phyloP scores from a whole-genome alignment of 495 filamentous ascomycete genomes.

The Hyaloscypha bicolor region DNA sequence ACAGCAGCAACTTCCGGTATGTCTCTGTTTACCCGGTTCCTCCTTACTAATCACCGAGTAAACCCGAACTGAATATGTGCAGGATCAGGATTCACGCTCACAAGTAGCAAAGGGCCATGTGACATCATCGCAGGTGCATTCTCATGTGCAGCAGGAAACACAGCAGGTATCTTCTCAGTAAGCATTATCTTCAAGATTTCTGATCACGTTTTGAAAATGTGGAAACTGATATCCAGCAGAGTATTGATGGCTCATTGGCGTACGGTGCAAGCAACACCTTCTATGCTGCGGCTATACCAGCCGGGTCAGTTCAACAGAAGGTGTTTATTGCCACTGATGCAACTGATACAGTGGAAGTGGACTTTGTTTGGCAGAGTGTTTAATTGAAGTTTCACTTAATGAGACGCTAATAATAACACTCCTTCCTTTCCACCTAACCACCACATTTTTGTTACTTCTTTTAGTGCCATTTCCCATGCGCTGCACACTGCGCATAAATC shows the following conservation, averaged over 20 bases:
- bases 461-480: too few species aligned
- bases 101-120: conserved; percentile 60
- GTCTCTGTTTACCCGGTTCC: conserved; percentile 31
- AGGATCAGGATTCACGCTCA: conserved; percentile 49
- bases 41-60: neutral
- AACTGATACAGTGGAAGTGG: too few species aligned
- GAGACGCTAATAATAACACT: too few species aligned
- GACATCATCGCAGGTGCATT: conserved; percentile 48
- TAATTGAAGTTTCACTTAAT: too few species aligned
- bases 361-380: too few species aligned
- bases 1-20: conserved; percentile 50
- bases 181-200: neutral
- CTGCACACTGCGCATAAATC: too few species aligned
- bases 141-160: conserved; percentile 49
- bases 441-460: too few species aligned
- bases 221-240: too few species aligned
- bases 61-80: too few species aligned
- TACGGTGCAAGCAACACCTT: conserved; percentile 53
- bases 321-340: conserved; percentile 33
- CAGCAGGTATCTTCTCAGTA: conserved; percentile 42
- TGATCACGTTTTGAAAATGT: too few species aligned
- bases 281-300: conserved; percentile 59
- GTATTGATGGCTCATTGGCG: conserved; percentile 42
- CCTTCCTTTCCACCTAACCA: too few species aligned
- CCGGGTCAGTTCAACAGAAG: conserved; percentile 44